A percentile compares a stretch with the other conserved stretches of the same genome.
Evolutionary conservation across 2,329 filamentous ascomycete species (phyloP).

Genomic region (Claviceps pusilla): DNA sequence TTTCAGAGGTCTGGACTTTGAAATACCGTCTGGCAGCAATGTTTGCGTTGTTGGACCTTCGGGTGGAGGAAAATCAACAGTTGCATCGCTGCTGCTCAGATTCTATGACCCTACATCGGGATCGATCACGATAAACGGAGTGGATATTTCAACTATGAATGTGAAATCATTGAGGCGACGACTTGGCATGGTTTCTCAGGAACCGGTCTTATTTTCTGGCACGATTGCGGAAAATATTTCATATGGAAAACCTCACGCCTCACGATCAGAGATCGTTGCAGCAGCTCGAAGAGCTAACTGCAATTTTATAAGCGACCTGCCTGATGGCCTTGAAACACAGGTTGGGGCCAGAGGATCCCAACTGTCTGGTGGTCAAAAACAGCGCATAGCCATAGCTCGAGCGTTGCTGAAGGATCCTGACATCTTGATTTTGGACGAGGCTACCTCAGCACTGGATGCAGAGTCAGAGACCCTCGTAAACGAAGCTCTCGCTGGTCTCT

Average conservation of each 20-base stretch:
- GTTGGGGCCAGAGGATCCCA: slow-evolving; percentile 87
- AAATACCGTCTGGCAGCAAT: slow-evolving; percentile 83
- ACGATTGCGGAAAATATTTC: slow-evolving; percentile 80
- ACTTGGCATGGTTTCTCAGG: slow-evolving; percentile 90
- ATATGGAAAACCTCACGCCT: slow-evolving; percentile 72
- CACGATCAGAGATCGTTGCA: slow-evolving; percentile 63
- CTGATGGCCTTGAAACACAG: slow-evolving; percentile 84
- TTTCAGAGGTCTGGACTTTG: slow-evolving; percentile 78
- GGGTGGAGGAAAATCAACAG: slow-evolving; percentile 90
- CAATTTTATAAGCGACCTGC: slow-evolving; percentile 90
- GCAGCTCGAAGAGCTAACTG: slow-evolving; percentile 91
- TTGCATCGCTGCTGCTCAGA: slow-evolving; percentile 75
- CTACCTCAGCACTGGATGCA: slow-evolving; percentile 87
- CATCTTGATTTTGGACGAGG: slow-evolving; percentile 91
- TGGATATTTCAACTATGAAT: slow-evolving; percentile 75
- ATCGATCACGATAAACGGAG: slow-evolving; percentile 66
- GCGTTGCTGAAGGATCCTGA: slow-evolving; percentile 91
- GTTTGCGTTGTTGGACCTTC: slow-evolving; percentile 94
- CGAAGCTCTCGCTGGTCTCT: slow-evolving; percentile 64
- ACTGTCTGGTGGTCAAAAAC: slow-evolving; percentile 90
- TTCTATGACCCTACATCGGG: slow-evolving; percentile 80
- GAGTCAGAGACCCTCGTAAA: slow-evolving; percentile 97
- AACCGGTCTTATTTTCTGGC: slow-evolving; percentile 82
- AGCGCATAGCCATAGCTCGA: slow-evolving; percentile 90
- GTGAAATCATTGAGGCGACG: slow-evolving; percentile 81